Conservation (phyloP, 2,329 filamentous ascomycete species). For the Dactylonectria macrodidyma region DNA sequence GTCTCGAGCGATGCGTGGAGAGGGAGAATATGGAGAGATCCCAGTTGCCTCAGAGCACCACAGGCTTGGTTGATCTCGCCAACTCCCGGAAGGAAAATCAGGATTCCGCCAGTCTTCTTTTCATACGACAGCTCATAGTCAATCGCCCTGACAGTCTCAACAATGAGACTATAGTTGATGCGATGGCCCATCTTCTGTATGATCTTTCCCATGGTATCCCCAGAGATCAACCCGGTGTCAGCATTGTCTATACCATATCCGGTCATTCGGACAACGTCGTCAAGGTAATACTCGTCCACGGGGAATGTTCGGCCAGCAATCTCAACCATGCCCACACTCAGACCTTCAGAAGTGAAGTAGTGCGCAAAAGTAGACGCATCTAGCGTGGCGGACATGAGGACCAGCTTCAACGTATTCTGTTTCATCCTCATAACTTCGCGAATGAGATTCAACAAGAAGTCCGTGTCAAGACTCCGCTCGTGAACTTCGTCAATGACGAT, state of each 20-base stretch:
- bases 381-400: slow-evolving; percentile 96
- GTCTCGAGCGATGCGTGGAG: slow-evolving; percentile 94
- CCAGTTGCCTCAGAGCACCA: slow-evolving; percentile 74
- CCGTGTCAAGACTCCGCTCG: slow-evolving; percentile 93
- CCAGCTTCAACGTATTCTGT: slow-evolving; percentile 86
- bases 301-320: slow-evolving; percentile 92
- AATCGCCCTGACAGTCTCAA: slow-evolving; percentile 84
- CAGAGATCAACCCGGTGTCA: slow-evolving; percentile 61
- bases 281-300: slow-evolving; percentile 90
- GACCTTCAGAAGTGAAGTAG: slow-evolving; percentile 82
- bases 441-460: slow-evolving; percentile 91
- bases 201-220: slow-evolving; percentile 75
- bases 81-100: slow-evolving; percentile 96
- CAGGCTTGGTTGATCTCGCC: slow-evolving; percentile 91
- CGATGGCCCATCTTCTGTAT: slow-evolving; percentile 83
- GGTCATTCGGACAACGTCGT: slow-evolving; percentile 87
- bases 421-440: slow-evolving; percentile 83
- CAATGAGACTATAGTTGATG: slow-evolving; percentile 92
- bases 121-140: slow-evolving; percentile 79
- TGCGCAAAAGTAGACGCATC: slow-evolving; percentile 88
- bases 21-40: slow-evolving; percentile 81
- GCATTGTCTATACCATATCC: slow-evolving; percentile 74
- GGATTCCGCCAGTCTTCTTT: slow-evolving; percentile 82
- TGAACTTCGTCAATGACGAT: slow-evolving; percentile 98
- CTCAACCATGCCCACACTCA: slow-evolving; percentile 84